phyloP scores from a whole-genome alignment of 2,329 filamentous ascomycete species.

The Fusarium piperis region DNA sequence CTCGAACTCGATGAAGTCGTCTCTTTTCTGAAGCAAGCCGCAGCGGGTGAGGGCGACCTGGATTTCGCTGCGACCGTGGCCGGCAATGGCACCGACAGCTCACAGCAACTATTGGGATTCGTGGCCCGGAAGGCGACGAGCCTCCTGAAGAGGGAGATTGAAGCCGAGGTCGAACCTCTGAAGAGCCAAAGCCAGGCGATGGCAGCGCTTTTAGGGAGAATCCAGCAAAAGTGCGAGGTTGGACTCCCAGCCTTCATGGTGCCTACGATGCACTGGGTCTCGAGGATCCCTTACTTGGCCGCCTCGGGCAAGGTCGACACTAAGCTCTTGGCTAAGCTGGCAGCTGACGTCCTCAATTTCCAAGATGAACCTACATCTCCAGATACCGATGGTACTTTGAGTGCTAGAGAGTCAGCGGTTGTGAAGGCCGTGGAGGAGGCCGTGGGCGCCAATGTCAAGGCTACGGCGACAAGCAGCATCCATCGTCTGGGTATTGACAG shows the following conservation, averaged over 20 bases:
- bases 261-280: constrained; percentile 3
- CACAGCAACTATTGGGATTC: constrained; percentile 3
- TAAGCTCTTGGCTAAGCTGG: constrained; percentile 4
- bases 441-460: neutral
- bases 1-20: constrained; percentile 19
- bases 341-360: neutral
- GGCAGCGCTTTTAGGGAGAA: neutral
- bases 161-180: neutral
- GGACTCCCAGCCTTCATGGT: constrained; percentile 21
- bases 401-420: neutral
- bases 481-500: constrained; percentile 21
- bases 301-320: constrained; percentile 25
- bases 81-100: neutral
- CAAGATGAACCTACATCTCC: neutral
- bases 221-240: constrained; percentile 6
- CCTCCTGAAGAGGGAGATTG: neutral
- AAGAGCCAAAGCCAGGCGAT: neutral
- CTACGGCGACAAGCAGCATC: neutral
- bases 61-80: constrained; percentile 25
- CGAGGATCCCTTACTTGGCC: constrained; percentile 16
- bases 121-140: neutral
- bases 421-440: neutral
- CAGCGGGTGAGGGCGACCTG: neutral
- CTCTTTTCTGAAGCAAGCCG: constrained; percentile 4
- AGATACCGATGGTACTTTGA: neutral